Evolutionary conservation across 78 protist species (phyloP), one percentile per base, ranked within the genome.

Genomic region (Cavenderia fasciculata): DNA sequence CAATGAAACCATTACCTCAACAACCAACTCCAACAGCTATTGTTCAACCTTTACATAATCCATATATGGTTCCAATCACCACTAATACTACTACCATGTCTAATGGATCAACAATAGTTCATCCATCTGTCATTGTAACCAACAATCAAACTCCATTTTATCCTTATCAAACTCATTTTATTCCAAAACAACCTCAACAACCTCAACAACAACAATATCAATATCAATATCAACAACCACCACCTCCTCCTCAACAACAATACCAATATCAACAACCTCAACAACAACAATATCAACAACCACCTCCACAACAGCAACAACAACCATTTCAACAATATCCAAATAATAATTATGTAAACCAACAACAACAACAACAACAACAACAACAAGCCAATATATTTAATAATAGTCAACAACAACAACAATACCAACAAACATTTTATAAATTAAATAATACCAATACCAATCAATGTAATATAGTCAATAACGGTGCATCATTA

Each of bases 231-330:
- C 44, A 16, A 29, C 16, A 8, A 1, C 59, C 21, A 23, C 46
- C 21, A 51, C 44, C 25, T 1, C 65, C 57, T 33, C 49, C 4
- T 21, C 51, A 18, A 31, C 29, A 19, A 38, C 65, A 52, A 25
- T 18, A 4, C 16, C 62, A 71, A 52, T 21, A 31, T n/a, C 44
- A 71, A 10, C 27, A 71, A 1, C 5, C 14, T 18, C 61, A 54
- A 54, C 61, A 7, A 54, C 61, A 54, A 54, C 61, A 54, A 18
- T 23, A 54, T n/a, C 61, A 54, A 54, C 61, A 54, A 54, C 61
- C 14, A 14, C 61, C 5, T n/a, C 61, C 14, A 14, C 29, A 12
- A 4, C 61, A 54, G n/a, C 14, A 54, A 10, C 61, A 54, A 54
- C 14, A 54, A 18, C 61, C 8, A 54, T 12, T 12, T n/a, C n/a